A percentile compares a stretch with the other conserved stretches of the same genome.
These are phyloP conservation scores for Trametes pubescens DNA, from an alignment of 1,284 basidiomycete species.

Conservation along the genomic window DNA sequence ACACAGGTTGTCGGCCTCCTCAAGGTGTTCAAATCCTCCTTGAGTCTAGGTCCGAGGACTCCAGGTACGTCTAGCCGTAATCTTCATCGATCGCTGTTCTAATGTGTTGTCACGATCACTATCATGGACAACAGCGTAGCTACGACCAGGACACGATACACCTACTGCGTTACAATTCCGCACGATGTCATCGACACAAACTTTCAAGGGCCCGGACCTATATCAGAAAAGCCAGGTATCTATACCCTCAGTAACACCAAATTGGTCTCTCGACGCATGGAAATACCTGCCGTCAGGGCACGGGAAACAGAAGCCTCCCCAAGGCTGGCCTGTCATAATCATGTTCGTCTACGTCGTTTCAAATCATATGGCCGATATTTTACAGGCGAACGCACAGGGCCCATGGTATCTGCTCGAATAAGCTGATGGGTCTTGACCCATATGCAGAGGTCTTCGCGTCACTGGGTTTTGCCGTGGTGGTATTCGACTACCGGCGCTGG, in stretches of 20 bases:
- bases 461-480: constrained; percentile 46
- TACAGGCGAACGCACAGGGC: constrained; percentile 38
- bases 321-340: constrained; percentile 45
- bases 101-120: too few species aligned
- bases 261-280: constrained; percentile 50
- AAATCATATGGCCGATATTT: too few species aligned
- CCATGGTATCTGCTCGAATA: constrained; percentile 46
- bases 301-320: constrained; percentile 3
- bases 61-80: too few species aligned
- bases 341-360: constrained; percentile 37
- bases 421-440: constrained; percentile 42
- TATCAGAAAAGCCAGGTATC: constrained; percentile 34
- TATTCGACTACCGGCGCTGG: constrained; percentile 52
- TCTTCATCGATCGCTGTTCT: too few species aligned
- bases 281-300: constrained; percentile 38
- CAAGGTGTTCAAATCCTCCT: too few species aligned
- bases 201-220: neutral
- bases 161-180: neutral
- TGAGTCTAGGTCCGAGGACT: too few species aligned
- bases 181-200: neutral
- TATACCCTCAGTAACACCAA: constrained; percentile 45
- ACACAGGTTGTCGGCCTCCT: too few species aligned
- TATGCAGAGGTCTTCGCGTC: constrained; percentile 46
- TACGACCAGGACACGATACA: too few species aligned
- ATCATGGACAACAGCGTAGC: too few species aligned